These are phyloP conservation scores for Calonectria pseudoturangicola DNA, from an alignment of 2,329 filamentous ascomycete species.

Conservation along the genomic window DNA sequence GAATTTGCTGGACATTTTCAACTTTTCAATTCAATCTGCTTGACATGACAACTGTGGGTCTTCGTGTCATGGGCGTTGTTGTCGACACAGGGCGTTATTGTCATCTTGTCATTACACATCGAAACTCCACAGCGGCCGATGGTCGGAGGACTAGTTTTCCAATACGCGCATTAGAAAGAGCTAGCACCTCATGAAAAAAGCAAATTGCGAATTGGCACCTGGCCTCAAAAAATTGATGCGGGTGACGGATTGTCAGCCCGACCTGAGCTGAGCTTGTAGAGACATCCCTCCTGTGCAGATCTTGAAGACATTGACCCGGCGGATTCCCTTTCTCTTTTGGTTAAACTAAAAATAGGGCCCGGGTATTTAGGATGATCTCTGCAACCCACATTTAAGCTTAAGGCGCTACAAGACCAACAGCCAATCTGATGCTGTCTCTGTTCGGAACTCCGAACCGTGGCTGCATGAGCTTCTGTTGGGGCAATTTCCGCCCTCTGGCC, in stretches of 20 bases:
- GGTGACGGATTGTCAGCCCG: no score
- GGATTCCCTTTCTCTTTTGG: neutral
- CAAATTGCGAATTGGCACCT: constrained; percentile 6
- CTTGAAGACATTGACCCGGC: neutral
- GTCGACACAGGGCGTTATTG: constrained; percentile 25
- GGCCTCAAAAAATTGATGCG: neutral
- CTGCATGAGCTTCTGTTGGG: constrained; percentile 5
- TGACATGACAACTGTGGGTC: constrained; percentile 16
- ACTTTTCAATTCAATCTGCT: constrained; percentile 5
- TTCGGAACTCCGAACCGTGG: neutral
- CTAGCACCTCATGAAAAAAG: constrained; percentile 2
- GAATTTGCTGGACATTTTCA: neutral
- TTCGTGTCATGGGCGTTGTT: constrained; percentile 20
- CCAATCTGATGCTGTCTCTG: neutral
- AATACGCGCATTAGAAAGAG: neutral
- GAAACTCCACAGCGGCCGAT: constrained; percentile 19
- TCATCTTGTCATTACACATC: constrained; percentile 26
- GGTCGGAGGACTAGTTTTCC: constrained; percentile 13
- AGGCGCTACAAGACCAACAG: constrained; percentile 3
- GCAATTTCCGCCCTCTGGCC: neutral
- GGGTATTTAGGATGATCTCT: neutral
- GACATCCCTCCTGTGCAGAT: neutral
- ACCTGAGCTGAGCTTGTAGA: no score
- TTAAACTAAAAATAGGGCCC: neutral
- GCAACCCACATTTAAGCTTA: constrained; percentile 11